phyloP scores from a whole-genome alignment of 2,329 filamentous ascomycete species.

The Aspergillus fumigatiaffinis region DNA sequence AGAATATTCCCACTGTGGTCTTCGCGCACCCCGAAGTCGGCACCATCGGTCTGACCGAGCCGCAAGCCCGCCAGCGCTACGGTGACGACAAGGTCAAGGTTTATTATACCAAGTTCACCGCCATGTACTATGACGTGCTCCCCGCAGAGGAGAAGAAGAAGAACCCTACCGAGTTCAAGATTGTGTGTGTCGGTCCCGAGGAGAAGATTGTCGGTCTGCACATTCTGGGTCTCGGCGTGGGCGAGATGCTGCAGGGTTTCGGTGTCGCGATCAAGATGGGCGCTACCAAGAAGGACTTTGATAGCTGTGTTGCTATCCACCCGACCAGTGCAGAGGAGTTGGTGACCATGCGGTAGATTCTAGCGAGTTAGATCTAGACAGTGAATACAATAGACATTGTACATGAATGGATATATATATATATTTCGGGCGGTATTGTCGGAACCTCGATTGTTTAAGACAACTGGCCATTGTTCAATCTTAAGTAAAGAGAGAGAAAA shows the following conservation, averaged over 20 bases:
- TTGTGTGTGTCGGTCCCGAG: conserved; percentile 46
- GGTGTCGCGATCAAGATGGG: conserved; percentile 77
- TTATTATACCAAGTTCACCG: conserved; percentile 48
- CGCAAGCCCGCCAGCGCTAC: conserved; percentile 44
- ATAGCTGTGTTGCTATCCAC: conserved; percentile 71
- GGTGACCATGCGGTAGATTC: conserved; percentile 52
- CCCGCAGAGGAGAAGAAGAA: conserved; percentile 47
- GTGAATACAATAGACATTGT: not conserved
- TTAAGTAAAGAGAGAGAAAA: conserved; percentile 7
- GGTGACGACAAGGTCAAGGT: conserved; percentile 50
- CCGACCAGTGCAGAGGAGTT: conserved; percentile 73
- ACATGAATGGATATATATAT: not conserved
- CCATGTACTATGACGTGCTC: conserved; percentile 48
- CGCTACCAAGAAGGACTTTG: conserved; percentile 72
- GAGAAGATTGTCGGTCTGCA: conserved; percentile 51
- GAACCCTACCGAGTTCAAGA: conserved; percentile 50
- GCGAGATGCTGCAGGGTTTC: conserved; percentile 72
- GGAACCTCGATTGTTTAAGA: not conserved
- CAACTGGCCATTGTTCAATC: too few relatives aligned
- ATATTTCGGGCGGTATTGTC: not conserved
- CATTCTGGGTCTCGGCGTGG: conserved; percentile 44
- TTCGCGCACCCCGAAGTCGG: conserved; percentile 51
- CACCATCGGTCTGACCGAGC: conserved; percentile 48
- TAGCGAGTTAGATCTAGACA: not conserved
- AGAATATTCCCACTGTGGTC: conserved; percentile 51